Evolutionary conservation across 129 eudicot genomes (phyloP), one percentile per base, ranked within the genome.

Genomic region (Scalesia atractyloides): DNA sequence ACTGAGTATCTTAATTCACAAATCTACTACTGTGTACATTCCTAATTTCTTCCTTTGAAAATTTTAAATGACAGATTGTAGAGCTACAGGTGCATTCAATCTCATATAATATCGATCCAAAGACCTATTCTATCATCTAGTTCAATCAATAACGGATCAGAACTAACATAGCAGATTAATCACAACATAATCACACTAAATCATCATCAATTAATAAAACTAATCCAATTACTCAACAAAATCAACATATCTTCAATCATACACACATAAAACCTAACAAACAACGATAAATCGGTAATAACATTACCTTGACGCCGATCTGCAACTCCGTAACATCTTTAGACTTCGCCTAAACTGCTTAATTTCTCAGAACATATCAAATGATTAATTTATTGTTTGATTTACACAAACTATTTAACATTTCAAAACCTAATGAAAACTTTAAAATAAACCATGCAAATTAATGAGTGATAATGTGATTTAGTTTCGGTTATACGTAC

Each of bases 231-330:
- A 26, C 12, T 51, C 73, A 50, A 39, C 30, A 24, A 24, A 24
- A 24, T 24, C 30, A 24, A 24, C 50, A 36, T 9, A 11, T 15
- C 22, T 30, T 30, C 36, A 72, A 24, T 59, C 5, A n/a, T 58
- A 44, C 68, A 24, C 17, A 30, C 26, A 24, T 17, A 46, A 46
- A 57, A 58, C 76, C 14, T 15, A 62, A 24, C 14, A 10, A 47
- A 26, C 10, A 61, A 48, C 49, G 10, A 41, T 41, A 41, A 6
- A 41, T 41, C 12, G 46, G 8, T 41, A 41, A 41, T 41, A 41
- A 41, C 37, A 12, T 47, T 75, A 94, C 99, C 94, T 95, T 90
- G 62, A 95, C 89, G 50, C 97, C 99, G 83, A 88, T 95, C 93
- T 90, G 97, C 51, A 95, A 79, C 77, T 88, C 94, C 41, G 86